These are phyloP conservation scores for Petasospora rhodanensis DNA, from an alignment of 1,139 yeast genomes.

Conservation along the genomic window DNA sequence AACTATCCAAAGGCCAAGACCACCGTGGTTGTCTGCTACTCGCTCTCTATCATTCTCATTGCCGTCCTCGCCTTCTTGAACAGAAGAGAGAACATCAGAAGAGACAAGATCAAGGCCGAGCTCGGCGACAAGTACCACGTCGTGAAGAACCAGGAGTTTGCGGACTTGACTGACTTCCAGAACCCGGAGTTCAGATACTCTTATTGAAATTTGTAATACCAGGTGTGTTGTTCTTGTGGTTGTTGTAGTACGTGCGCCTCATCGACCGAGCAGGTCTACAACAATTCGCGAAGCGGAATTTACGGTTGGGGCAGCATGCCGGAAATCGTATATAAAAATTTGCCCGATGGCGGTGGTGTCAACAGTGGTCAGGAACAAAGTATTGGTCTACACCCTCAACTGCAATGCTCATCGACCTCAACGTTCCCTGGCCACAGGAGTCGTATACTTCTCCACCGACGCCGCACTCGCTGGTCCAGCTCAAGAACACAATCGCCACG, in stretches of 20 bases:
- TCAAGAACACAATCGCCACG: slow-evolving; percentile 52
- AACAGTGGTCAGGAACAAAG: no score
- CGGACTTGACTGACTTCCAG: slow-evolving; percentile 47
- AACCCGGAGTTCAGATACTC: slow-evolving; percentile 43
- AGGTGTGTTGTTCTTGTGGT: no score
- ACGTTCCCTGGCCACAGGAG: slow-evolving; percentile 74
- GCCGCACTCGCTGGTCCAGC: slow-evolving; percentile 35
- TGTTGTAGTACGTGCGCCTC: no score
- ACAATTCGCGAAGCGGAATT: no score
- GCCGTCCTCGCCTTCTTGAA: slow-evolving; percentile 28
- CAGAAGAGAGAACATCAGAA: slow-evolving; percentile 27
- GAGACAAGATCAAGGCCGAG: slow-evolving; percentile 26
- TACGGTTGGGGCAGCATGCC: no score
- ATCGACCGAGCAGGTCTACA: no score
- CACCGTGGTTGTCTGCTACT: slow-evolving; percentile 40
- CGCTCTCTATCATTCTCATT: slow-evolving; percentile 14
- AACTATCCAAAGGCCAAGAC: slow-evolving; percentile 44
- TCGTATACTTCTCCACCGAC: slow-evolving; percentile 42
- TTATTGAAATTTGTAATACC: no score
- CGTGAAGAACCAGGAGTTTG: slow-evolving; percentile 35
- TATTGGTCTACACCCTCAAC: no score
- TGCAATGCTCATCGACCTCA: no score
- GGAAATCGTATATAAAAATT: no score
- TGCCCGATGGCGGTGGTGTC: no score
- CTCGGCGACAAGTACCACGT: slow-evolving; percentile 15